Conservation (phyloP, 1,284 basidiomycete species). For the Ustilago shanxiensis region DNA sequence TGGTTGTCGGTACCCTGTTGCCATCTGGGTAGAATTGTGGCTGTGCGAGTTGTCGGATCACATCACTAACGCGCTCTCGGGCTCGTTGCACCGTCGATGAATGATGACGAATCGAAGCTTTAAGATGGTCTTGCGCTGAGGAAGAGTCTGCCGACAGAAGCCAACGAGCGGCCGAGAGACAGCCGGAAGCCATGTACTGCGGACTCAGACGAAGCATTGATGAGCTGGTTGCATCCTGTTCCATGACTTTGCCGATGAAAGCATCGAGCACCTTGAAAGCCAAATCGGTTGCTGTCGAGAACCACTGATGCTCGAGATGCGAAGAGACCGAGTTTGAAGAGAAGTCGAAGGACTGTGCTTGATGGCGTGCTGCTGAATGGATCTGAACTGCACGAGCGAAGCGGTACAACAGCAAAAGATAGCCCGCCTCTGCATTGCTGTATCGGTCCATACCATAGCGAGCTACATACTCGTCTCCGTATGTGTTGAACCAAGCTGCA, state of each 20-base stretch:
- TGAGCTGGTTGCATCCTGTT: constrained; percentile 20
- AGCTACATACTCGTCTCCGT: constrained; percentile 31
- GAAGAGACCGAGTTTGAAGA: background rate
- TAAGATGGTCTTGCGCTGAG: background rate
- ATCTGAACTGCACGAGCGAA: constrained; percentile 26
- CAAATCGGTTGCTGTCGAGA: constrained; percentile 15
- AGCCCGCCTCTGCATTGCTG: constrained; percentile 28
- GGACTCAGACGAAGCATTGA: constrained; percentile 38
- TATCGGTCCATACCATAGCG: constrained; percentile 36
- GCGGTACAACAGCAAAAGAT: constrained; percentile 15
- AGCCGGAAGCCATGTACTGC: constrained; percentile 33
- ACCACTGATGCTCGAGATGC: constrained; percentile 21
- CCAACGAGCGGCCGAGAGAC: constrained; percentile 30
- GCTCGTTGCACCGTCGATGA: constrained; percentile 10
- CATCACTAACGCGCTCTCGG: constrained; percentile 16
- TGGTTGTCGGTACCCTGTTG: constrained; percentile 19
- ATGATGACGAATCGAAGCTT: background rate
- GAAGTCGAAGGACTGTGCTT: background rate
- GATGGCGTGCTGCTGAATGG: background rate
- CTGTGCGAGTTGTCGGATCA: constrained; percentile 23
- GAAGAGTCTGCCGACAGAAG: constrained; percentile 2
- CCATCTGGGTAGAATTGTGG: constrained; percentile 47
- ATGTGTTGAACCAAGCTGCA: constrained; percentile 29
- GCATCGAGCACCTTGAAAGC: constrained; percentile 31
- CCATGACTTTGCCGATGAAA: constrained; percentile 28